These are phyloP conservation scores for Phyllosticta ampelicida DNA, from an alignment of 2,329 filamentous ascomycete species.

Conservation along the genomic window DNA sequence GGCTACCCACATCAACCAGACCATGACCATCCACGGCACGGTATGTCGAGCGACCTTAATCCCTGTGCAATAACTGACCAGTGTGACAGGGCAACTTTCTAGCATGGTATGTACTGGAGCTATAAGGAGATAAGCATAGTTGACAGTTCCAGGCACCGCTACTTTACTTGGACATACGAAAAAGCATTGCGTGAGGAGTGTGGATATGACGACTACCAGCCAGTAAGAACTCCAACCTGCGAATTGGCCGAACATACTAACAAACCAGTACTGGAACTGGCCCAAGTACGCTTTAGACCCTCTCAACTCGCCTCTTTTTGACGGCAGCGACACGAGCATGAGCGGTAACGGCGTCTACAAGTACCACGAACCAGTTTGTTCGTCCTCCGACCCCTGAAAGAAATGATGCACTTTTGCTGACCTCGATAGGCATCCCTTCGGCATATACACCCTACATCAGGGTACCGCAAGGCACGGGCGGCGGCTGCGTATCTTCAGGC, in stretches of 20 bases:
- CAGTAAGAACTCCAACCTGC: slow-evolving; percentile 10
- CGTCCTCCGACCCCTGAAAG: background rate
- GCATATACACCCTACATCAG: slow-evolving; percentile 19
- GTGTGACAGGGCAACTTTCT: slow-evolving; percentile 22
- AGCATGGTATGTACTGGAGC: background rate
- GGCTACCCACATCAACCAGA: slow-evolving; percentile 27
- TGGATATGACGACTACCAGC: slow-evolving; percentile 32
- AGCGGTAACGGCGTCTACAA: slow-evolving; percentile 35
- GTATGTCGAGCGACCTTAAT: slow-evolving; percentile 13
- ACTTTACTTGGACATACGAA: slow-evolving; percentile 34
- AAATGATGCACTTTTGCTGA: slow-evolving; percentile 13
- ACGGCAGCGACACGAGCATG: slow-evolving; percentile 40
- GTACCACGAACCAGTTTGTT: background rate
- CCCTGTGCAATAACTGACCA: background rate
- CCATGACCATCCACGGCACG: slow-evolving; percentile 24
- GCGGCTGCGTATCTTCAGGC: slow-evolving; percentile 43
- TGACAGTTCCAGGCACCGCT: slow-evolving; percentile 30
- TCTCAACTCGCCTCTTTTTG: slow-evolving; percentile 42
- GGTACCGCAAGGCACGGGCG: slow-evolving; percentile 42
- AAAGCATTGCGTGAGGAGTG: slow-evolving; percentile 32
- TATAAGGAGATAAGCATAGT: slow-evolving; percentile 6
- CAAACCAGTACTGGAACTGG: slow-evolving; percentile 41
- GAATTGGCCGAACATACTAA: background rate
- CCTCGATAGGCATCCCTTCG: slow-evolving; percentile 17
- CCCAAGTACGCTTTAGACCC: slow-evolving; percentile 35